Conservation (phyloP, 2,329 filamentous ascomycete genomes). For the Talaromyces pinophilus region DNA sequence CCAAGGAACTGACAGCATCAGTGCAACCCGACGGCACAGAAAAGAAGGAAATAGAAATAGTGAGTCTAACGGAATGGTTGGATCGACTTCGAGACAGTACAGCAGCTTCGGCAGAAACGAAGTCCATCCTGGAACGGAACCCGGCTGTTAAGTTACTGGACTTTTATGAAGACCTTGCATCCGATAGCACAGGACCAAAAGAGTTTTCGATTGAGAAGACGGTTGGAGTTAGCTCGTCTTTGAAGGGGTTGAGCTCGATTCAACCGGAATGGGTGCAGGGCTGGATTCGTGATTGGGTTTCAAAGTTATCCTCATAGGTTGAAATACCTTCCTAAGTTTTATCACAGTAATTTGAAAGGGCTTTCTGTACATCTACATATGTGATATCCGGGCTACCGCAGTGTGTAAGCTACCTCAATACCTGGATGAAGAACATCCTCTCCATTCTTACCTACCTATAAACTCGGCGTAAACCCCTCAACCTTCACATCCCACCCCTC, state of each 20-base stretch:
- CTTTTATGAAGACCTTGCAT: slow-evolving; percentile 4
- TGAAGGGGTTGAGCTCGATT: background rate
- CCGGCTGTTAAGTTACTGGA: slow-evolving; percentile 8
- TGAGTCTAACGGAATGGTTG: background rate
- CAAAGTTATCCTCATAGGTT: background rate
- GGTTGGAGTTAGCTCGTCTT: background rate
- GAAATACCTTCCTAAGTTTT: too few species aligned
- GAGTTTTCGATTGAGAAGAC: background rate
- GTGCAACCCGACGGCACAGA: background rate
- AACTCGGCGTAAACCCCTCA: slow-evolving; percentile 50
- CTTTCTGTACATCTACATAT: too few species aligned
- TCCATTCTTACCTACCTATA: background rate
- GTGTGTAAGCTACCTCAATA: too few species aligned
- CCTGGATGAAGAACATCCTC: too few species aligned
- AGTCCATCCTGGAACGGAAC: background rate
- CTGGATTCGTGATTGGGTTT: slow-evolving; percentile 6
- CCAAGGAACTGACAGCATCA: background rate
- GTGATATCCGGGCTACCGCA: too few species aligned
- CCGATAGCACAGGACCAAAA: background rate
- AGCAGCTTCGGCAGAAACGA: background rate
- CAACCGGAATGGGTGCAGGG: background rate
- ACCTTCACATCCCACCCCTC: slow-evolving; percentile 50
- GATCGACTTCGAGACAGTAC: background rate
- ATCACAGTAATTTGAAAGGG: too few species aligned
- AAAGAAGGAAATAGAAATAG: background rate